Base-by-base conservation (phyloP, 768 basidiomycete species). In the Lenzites betulinus region DNA sequence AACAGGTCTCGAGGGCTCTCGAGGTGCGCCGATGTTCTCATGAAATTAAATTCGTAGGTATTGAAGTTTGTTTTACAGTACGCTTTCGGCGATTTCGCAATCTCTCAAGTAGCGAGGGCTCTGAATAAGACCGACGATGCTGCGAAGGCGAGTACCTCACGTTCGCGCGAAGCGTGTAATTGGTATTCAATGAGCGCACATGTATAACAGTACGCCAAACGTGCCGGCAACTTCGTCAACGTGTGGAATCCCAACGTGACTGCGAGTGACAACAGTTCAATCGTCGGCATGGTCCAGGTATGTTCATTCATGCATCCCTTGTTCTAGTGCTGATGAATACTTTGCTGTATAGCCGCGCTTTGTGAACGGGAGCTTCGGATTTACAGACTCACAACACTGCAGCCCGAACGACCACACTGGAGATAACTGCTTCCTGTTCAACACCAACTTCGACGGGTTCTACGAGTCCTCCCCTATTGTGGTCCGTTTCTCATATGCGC, bases 331-430 rank as follows among this genome's bases (percentile, higher is more conserved):
- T 46, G 23, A 46, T 22, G 13, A 23, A 15, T 3, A 25, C 12
- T 16, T 16, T 39, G 38, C 38, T 26, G 20, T 26, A 2, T 60
- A 87, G 84, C 83, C 80, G 7, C 77, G 80, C n/a, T 82, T 81
- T 54, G 75, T 76, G 3, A 78, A 85, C 64, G 85, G 86, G 4
- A 81, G 79, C 0, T 88, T 82, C 69, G 83, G 81, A 62, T 85
- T 79, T 60, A 88, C 86, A 2, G 86, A 88, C 70, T 85, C 86
- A 5, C 74, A 84, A 33, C 86, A 87, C 67, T 88, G 86, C 67
- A 86, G 85, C 65, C 76, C 83, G 46, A 80, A 88, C 58, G 85
- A 87, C 66, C 85, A 84, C 0, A 73, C 71, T 2, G 72, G 77
- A 25, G 78, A 85, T 1, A 84, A 83, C 1, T 88, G 86, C 65